Percentiles rank a stretch among this genome's conserved stretches.
phyloP scores from a whole-genome alignment of 768 basidiomycete genomes.

The Russula ochroleuca region DNA sequence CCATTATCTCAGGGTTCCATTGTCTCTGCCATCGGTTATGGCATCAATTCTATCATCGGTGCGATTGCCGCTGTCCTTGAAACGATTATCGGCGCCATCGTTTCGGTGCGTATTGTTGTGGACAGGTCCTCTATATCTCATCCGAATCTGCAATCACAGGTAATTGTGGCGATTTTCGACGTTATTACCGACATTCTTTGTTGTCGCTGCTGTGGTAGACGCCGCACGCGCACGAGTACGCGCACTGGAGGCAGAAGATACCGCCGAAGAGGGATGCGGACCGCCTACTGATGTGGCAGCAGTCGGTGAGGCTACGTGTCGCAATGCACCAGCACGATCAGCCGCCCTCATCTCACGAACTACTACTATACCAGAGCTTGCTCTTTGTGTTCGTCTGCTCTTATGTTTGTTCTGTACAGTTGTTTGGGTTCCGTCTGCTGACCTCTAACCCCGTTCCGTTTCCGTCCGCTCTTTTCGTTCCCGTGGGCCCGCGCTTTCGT shows the following conservation, averaged over 20 bases:
- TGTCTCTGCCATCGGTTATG: constrained; percentile 60
- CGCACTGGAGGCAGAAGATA: constrained; percentile 12
- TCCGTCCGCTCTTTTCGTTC: no score
- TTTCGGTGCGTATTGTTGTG: constrained; percentile 41
- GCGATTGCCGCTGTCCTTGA: constrained; percentile 57
- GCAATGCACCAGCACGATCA: no score
- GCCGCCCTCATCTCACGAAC: no score
- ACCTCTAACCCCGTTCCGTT: no score
- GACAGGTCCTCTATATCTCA: neutral
- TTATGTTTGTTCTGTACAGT: no score
- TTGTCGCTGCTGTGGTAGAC: constrained; percentile 37
- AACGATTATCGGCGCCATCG: constrained; percentile 56
- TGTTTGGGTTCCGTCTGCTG: no score
- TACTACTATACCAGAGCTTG: no score
- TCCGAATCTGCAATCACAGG: constrained; percentile 34
- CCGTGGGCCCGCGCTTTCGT: no score
- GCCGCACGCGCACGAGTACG: constrained; percentile 19
- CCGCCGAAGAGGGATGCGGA: neutral
- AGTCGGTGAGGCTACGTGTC: neutral
- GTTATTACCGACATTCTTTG: constrained; percentile 49
- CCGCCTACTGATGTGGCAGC: neutral
- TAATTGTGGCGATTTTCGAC: constrained; percentile 62
- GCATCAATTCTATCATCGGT: constrained; percentile 54
- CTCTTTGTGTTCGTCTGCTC: neutral
- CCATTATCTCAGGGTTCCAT: constrained; percentile 48